Base-by-base conservation (phyloP, 768 basidiomycete species). In the Rhizopogon rudus region DNA sequence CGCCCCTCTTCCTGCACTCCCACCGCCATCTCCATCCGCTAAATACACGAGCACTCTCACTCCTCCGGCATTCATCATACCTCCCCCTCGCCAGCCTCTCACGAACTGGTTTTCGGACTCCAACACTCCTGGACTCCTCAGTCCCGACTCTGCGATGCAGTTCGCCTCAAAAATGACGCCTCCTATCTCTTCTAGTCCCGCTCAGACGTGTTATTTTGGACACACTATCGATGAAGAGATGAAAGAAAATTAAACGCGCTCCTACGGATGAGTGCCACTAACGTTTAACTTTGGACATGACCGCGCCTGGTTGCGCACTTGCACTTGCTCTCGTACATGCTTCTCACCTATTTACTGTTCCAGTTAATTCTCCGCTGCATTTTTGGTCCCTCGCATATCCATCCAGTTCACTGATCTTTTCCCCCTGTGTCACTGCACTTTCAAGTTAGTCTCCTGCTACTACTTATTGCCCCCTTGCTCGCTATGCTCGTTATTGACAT, bases 1-100 rank as follows among this genome's bases (percentile, higher is more conserved):
- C 33, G 60, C n/a, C 6, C 68, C 70, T 3, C 68, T 70, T 14
- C 68, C 68, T 17, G 65, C 66, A 3, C 58, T 51, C 46, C 70
- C 67, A 10, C 53, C 60, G 20, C 39, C 55, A 5, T 68, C 64
- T 0, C 66, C 66, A n/a, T 63, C 60, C 12, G 6, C 43, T 28
- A 64, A 57, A 53, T 54, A 53, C 12, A 29, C 53, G 49, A 37
- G 42, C 39, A 59, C 53, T 16, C 48, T 68, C n/a, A 40, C 57
- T 16, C 61, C 68, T 10, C 51, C 68, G 16, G 45, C 57, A n/a
- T 33, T 65, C 13, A 37, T 65, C 13, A 49, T 49, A 1, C 57
- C 67, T 28, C 2, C 53, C 10, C 55, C 58, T 12, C 60, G 69
- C 14, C 65, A 59, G 16, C 62, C 62, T 44, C 56, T 71, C 20